Evolutionary conservation across 768 basidiomycete species (phyloP), one percentile per base, ranked within the genome.

Genomic region (Amanita inopinata): DNA sequence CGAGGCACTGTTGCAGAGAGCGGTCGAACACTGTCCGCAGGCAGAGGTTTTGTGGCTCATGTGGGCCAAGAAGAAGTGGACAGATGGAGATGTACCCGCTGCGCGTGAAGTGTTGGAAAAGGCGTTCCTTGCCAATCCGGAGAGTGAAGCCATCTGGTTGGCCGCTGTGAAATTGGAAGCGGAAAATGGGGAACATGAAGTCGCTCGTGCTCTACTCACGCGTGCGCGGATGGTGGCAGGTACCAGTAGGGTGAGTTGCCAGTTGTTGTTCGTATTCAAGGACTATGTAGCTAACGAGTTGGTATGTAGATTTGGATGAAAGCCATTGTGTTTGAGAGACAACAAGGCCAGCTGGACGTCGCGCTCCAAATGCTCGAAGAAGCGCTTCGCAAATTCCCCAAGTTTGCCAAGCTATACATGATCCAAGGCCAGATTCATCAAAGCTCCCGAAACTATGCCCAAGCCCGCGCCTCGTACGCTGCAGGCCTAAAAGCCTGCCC

Each of bases 41-140:
- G 93, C 92, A 1, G 94, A 98, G 60, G 86, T 91, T 0, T 67
- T 99, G 4, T 98, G 96, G 96, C 73, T 98, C 23, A 98, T 98
- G 92, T 76, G 83, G 38, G 96, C 94, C 2, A 99, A 99, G 63
- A 94, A 98, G 66, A 88, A 90, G 58, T 99, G 94, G 43, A 56
- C 90, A 11, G 66, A 65, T 18, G 88, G 87, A 5, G 88, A 98
- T 54, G 88, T 98, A 10, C 77, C 82, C 1, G 84, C 81, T n/a
- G 90, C 96, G 2, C 83, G 92, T 25, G 78, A 81, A 50, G 85
- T 94, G 10, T 78, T 98, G 10, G 88, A 83, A 47, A 74, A 74
- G 28, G 91, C 96, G 0, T 97, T 97, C 69, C 76, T 84, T 39
- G 88, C 90, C 43, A 98, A 98, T 56, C 88, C 91, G 9, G 92